Evolutionary conservation across 1,284 basidiomycete genomes (phyloP).

Genomic region (Tetrapyrgos nigripes): DNA sequence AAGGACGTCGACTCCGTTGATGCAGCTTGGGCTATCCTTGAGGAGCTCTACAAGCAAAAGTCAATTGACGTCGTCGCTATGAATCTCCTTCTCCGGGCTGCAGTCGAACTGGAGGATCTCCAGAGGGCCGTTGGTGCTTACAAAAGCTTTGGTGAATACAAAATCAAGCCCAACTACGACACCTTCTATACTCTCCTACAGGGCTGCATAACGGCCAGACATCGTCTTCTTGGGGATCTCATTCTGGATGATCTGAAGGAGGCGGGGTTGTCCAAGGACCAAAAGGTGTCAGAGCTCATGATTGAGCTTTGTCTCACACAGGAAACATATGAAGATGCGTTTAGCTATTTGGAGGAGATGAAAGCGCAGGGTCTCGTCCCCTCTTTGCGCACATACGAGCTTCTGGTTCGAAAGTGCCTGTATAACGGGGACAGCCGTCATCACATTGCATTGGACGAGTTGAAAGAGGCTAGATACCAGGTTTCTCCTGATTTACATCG

Average conservation of each 20-base stretch:
- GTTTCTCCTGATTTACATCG: not conserved
- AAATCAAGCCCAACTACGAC: constrained; percentile 60
- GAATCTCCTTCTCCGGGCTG: constrained; percentile 73
- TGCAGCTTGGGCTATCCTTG: constrained; percentile 67
- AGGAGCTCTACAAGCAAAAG: constrained; percentile 60
- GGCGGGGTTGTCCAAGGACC: constrained; percentile 57
- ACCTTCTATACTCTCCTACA: constrained; percentile 77
- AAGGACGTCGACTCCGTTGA: constrained; percentile 64
- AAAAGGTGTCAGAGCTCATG: constrained; percentile 68
- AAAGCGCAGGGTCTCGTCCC: constrained; percentile 69
- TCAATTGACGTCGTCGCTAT: constrained; percentile 63
- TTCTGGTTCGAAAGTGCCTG: constrained; percentile 67
- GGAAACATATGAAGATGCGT: constrained; percentile 82
- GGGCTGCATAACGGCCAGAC: constrained; percentile 62
- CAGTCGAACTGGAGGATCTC: constrained; percentile 67
- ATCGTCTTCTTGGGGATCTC: constrained; percentile 66
- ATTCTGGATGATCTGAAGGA: constrained; percentile 68
- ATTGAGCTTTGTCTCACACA: constrained; percentile 76
- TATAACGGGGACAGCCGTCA: constrained; percentile 64
- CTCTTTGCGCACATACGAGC: constrained; percentile 60
- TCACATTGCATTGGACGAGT: constrained; percentile 73
- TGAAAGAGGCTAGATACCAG: constrained; percentile 49
- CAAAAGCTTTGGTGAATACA: constrained; percentile 64
- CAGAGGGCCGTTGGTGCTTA: constrained; percentile 82
- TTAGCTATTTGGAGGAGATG: constrained; percentile 89